Base-by-base conservation (phyloP, 306 rosid genomes). In the Corylus avellana region DNA sequence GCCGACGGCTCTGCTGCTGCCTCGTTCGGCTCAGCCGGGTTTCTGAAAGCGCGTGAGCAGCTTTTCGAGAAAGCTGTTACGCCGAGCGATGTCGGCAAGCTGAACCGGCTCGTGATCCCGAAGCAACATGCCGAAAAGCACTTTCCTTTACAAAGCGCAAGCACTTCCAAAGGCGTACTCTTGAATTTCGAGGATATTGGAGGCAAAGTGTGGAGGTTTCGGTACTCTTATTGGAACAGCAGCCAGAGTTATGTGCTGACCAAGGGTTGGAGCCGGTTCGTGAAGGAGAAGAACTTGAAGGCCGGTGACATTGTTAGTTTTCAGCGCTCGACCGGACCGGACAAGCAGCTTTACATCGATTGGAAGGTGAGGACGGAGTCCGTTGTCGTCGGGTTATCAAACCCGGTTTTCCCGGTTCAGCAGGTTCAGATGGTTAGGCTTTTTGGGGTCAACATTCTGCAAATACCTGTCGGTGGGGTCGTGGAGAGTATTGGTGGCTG, bases 241-340 rank as follows among this genome's bases (percentile, higher is more conserved):
- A 95, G 98, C 82, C 98, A 94, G 79, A 95, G 98, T 76, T 95
- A 95, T 46, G 98, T 95, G 70, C 67, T 95, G 9, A 95, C 99
- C 0, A 95, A 95, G 59, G 99, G 99, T 1, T 95, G 99, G 99
- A 92, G 96, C 92, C 89, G 99, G 84, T 95, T 95, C 86, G 99
- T 95, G 32, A 95, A 91, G 74, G 99, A 95, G 78, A 95, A 95
- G 89, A 87, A 81, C 32, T 84, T 95, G 4, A 91, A 85, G 81
- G 94, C 99, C 83, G 99, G 99, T 12, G 98, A 95, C 86, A 84
- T 89, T 80, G 98, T 95, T 37, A 78, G 87, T 46, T 95, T 95
- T 32, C 88, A 88, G 47, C 80, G 92, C 8, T 92, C 98, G 13
- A 89, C 90, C 54, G 98, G 94, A 12, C 91, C 86, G 68, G 98